These are phyloP conservation scores for Phyllostachys edulis DNA, from an alignment of 176 grass and related monocot genomes.

Conservation along the genomic window DNA sequence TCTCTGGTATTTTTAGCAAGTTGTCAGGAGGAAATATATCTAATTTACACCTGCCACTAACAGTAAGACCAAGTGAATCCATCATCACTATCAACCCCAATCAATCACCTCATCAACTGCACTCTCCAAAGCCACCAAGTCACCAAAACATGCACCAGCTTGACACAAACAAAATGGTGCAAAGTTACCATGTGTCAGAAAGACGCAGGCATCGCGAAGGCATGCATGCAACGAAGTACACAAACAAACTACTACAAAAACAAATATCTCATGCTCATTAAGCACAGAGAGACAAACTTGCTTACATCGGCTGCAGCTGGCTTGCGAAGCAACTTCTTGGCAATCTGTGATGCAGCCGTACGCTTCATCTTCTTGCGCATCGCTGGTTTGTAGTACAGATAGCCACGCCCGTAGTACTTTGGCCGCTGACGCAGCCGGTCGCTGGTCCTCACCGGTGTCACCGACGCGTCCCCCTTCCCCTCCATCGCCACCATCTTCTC, in stretches of 20 bases:
- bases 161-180: background rate
- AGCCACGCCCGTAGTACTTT: slow-evolving; percentile 59
- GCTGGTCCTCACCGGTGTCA: slow-evolving; percentile 65
- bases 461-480: slow-evolving; percentile 35
- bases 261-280: background rate
- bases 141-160: background rate
- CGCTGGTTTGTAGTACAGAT: slow-evolving; percentile 64
- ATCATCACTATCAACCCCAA: background rate
- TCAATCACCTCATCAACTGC: slow-evolving; percentile 8
- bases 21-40: background rate
- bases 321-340: slow-evolving; percentile 83
- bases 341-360: slow-evolving; percentile 83
- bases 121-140: background rate
- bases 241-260: slow-evolving; percentile 5
- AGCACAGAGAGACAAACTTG: slow-evolving; percentile 5
- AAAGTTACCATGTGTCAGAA: background rate
- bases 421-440: slow-evolving; percentile 68
- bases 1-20: background rate
- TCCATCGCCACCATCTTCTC: slow-evolving; percentile 36
- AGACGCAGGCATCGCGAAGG: background rate
- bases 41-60: background rate
- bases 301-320: slow-evolving; percentile 68
- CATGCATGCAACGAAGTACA: background rate
- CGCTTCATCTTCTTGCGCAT: slow-evolving; percentile 95
- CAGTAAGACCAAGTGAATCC: slow-evolving; percentile 1